Evolutionary conservation across 2,329 filamentous ascomycete genomes (phyloP).

Genomic region (Fusarium lyarnte): DNA sequence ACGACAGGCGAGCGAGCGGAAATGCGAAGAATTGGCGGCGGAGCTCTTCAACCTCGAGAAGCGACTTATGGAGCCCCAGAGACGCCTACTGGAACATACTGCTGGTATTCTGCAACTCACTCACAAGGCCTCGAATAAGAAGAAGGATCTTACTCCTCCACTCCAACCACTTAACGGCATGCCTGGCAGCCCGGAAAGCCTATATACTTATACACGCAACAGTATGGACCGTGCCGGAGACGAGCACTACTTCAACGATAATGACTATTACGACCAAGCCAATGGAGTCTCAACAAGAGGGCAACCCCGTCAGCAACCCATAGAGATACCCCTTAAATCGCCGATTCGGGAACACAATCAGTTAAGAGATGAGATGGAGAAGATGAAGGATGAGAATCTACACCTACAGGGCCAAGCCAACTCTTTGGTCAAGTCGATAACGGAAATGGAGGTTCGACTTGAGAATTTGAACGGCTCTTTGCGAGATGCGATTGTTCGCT

Average conservation of each 20-base stretch:
- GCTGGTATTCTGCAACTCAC: conserved; percentile 92
- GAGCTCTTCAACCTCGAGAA: conserved; percentile 85
- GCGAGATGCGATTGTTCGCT: conserved; percentile 71
- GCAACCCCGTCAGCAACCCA: conserved; percentile 53
- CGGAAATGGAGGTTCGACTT: conserved; percentile 71
- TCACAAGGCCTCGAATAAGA: conserved; percentile 75
- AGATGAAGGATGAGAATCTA: conserved; percentile 57
- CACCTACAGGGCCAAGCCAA: conserved; percentile 49
- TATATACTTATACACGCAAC: conserved; percentile 73
- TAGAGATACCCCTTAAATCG: conserved; percentile 69
- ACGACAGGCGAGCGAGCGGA: conserved; percentile 76
- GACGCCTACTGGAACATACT: conserved; percentile 85
- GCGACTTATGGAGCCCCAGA: conserved; percentile 77
- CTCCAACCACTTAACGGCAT: conserved; percentile 63
- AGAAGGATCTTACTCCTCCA: conserved; percentile 56
- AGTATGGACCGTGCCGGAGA: conserved; percentile 65
- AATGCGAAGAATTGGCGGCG: conserved; percentile 84
- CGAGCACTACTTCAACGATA: conserved; percentile 78
- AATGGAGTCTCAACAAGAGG: conserved; percentile 54
- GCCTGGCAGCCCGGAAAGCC: conserved; percentile 79
- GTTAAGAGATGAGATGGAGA: conserved; percentile 59
- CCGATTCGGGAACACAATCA: conserved; percentile 64
- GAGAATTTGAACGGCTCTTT: conserved; percentile 74
- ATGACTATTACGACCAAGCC: conserved; percentile 74
- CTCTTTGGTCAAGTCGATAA: conserved; percentile 58